Evolutionary conservation across 441 rosid species (phyloP).

Genomic region (Adansonia rubrostipa): DNA sequence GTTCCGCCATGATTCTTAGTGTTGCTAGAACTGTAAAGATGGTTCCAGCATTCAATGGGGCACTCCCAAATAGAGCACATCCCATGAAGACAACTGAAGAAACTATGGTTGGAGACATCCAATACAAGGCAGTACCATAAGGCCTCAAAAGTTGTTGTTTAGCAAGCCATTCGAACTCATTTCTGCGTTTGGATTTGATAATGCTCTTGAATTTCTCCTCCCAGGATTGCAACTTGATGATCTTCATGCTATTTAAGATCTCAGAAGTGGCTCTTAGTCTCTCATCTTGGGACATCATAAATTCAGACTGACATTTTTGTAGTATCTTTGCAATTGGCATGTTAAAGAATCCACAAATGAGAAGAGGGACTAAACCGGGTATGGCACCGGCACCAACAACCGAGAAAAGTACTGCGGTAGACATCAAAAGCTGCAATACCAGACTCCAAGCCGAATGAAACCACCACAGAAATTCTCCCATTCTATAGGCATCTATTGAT

Average conservation of each 20-base stretch:
- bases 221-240: conserved; percentile 93
- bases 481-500: conserved; percentile 80
- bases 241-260: conserved; percentile 81
- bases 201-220: conserved; percentile 75
- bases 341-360: conserved; percentile 66
- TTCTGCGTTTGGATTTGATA: conserved; percentile 60
- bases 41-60: conserved; percentile 80
- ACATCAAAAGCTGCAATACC: conserved; percentile 65
- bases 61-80: conserved; percentile 62
- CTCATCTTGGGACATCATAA: conserved; percentile 83
- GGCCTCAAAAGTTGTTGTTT: conserved; percentile 59
- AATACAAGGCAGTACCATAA: conserved; percentile 58
- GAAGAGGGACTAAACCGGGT: conserved; percentile 69
- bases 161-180: conserved; percentile 80
- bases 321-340: conserved; percentile 77
- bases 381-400: conserved; percentile 82
- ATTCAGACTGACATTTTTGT: conserved; percentile 68
- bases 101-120: conserved; percentile 80
- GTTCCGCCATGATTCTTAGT: conserved; percentile 71
- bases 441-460: conserved; percentile 71
- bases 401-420: conserved; percentile 57
- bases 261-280: conserved; percentile 79
- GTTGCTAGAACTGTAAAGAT: conserved; percentile 87
- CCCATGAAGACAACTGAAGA: conserved; percentile 77
- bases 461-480: conserved; percentile 96